Conservation (phyloP, 768 basidiomycete species). For the Psilocybe cyanescens region DNA sequence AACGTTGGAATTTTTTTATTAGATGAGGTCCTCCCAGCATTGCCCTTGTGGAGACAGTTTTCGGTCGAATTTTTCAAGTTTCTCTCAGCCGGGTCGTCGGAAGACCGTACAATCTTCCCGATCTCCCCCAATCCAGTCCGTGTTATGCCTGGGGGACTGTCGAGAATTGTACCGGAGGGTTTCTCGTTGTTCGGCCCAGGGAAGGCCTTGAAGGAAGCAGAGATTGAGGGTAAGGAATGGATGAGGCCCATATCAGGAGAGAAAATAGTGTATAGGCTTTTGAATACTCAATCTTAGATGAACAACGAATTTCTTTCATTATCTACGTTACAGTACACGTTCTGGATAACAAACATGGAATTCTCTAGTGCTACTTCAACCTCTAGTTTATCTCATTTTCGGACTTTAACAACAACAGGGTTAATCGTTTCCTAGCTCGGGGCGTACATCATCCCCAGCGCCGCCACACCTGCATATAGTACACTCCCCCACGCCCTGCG, state of each 20-base stretch:
- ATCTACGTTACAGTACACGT: too few species aligned
- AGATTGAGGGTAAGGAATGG: slow-evolving; percentile 18
- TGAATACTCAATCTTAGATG: too few species aligned
- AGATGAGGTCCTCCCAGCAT: slow-evolving; percentile 28
- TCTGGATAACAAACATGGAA: too few species aligned
- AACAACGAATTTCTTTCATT: too few species aligned
- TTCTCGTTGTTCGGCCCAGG: slow-evolving; percentile 33
- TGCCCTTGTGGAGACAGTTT: slow-evolving; percentile 29
- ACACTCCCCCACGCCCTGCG: too few species aligned
- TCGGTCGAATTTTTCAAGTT: slow-evolving; percentile 35
- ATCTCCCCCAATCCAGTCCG: slow-evolving; percentile 31
- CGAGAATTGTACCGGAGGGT: slow-evolving; percentile 28
- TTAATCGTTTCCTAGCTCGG: too few species aligned
- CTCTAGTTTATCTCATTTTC: too few species aligned
- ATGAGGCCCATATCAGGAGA: slow-evolving; percentile 34
- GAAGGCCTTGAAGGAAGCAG: background rate
- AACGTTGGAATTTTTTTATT: background rate
- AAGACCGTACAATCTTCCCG: slow-evolving; percentile 24
- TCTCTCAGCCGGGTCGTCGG: slow-evolving; percentile 25
- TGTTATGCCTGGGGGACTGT: slow-evolving; percentile 36
- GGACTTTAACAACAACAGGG: too few species aligned
- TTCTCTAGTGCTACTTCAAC: too few species aligned
- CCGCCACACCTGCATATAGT: too few species aligned
- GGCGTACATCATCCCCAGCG: too few species aligned
- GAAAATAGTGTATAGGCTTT: slow-evolving; percentile 32